These are phyloP conservation scores for Candida caryicola DNA, from an alignment of 805 yeast genomes.

Conservation along the genomic window DNA sequence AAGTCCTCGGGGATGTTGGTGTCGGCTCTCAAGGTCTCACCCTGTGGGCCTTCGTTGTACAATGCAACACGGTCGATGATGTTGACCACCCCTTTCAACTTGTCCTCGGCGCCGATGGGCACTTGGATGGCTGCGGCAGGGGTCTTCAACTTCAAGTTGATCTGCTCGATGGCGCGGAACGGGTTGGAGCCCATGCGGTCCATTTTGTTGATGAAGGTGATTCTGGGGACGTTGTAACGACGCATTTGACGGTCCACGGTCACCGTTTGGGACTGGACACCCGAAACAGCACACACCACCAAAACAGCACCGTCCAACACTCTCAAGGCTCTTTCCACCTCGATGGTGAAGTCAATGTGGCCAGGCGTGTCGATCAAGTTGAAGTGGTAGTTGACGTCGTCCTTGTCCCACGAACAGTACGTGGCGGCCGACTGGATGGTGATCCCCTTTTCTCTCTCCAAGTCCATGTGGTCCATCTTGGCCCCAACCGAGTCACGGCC, in stretches of 20 bases:
- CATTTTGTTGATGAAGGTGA: conserved; percentile 96
- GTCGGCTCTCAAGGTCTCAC: conserved; percentile 65
- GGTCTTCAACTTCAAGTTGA: conserved; percentile 79
- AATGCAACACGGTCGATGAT: conserved; percentile 83
- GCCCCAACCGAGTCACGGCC: conserved; percentile 99
- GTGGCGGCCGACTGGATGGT: conserved; percentile 99
- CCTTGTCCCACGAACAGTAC: conserved; percentile 92
- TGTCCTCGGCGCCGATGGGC: conserved; percentile 92
- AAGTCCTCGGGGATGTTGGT: conserved; percentile 76
- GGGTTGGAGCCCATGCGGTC: conserved; percentile 99
- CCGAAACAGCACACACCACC: conserved; percentile 97
- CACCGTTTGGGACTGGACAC: conserved; percentile 97
- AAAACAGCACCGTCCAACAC: conserved; percentile 97
- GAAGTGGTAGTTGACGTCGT: conserved; percentile 68
- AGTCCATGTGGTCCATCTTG: conserved; percentile 98
- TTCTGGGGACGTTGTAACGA: conserved; percentile 93
- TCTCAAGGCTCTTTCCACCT: conserved; percentile 97
- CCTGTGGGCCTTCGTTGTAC: conserved; percentile 87
- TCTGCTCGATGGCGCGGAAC: conserved; percentile 89
- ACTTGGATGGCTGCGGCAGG: conserved; percentile 98
- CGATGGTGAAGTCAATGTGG: conserved; percentile 97
- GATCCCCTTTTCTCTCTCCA: conserved; percentile 97
- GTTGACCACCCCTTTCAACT: conserved; percentile 85
- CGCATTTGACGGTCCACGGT: conserved; percentile 99
- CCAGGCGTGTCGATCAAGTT: conserved; percentile 98